These are phyloP conservation scores for Stemphylium beticola DNA, from an alignment of 2,329 filamentous ascomycete species.

Conservation along the genomic window DNA sequence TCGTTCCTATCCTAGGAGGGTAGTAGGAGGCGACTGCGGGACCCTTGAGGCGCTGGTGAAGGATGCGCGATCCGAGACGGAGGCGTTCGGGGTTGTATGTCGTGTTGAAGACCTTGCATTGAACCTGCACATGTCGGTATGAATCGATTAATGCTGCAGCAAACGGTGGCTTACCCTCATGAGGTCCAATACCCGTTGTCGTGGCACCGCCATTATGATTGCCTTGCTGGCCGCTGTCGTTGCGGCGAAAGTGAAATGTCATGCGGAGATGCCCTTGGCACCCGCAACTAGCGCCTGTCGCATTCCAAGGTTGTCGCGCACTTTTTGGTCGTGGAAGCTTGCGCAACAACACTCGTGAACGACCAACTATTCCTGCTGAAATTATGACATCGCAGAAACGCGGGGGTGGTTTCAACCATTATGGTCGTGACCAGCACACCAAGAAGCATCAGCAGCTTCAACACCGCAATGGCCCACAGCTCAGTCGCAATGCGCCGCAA, in stretches of 20 bases:
- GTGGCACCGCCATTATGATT: conserved; percentile 57
- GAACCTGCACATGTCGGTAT: conserved; percentile 62
- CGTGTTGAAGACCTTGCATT: conserved; percentile 90
- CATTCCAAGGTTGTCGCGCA: background rate
- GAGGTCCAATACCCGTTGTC: conserved; percentile 67
- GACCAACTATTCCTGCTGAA: background rate
- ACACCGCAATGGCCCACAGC: conserved; percentile 4
- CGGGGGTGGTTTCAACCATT: conserved; percentile 28
- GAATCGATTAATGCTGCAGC: background rate
- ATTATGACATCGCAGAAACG: conserved; percentile 33
- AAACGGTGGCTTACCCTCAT: conserved; percentile 68
- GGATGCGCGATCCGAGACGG: conserved; percentile 88
- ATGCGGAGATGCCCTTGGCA: conserved; percentile 17
- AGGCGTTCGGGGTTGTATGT: conserved; percentile 85
- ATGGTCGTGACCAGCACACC: conserved; percentile 15
- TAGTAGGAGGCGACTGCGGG: conserved; percentile 87
- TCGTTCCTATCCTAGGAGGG: conserved; percentile 73
- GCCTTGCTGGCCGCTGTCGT: conserved; percentile 6
- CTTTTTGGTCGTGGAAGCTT: background rate
- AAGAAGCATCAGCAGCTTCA: conserved; percentile 5
- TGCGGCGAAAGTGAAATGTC: conserved; percentile 23
- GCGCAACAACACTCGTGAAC: background rate
- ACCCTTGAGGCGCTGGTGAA: conserved; percentile 87
- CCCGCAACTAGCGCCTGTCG: conserved; percentile 14
- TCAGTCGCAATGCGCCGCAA: background rate